Evolutionary conservation across 768 basidiomycete species (phyloP), one percentile per base, ranked within the genome.

Genomic region (Hygrophorus russula): DNA sequence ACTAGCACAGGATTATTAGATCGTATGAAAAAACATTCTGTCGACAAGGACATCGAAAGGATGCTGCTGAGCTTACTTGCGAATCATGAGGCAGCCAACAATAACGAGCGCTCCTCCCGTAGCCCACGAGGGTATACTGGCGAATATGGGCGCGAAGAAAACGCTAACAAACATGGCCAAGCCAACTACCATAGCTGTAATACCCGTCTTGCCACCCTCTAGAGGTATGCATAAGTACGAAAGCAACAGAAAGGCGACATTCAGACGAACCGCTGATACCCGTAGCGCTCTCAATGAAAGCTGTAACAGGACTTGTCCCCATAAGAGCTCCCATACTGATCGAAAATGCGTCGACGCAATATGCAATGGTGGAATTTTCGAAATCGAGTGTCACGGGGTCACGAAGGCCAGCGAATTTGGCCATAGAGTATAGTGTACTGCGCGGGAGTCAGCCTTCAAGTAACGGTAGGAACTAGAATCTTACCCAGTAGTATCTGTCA

Each of bases 141-240:
- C 85, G 50, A 92, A 89, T 52, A 92, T 80, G 5, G 88, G 88
- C 13, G 88, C 75, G 54, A 92, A 92, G 70, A 92, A 92, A 43
- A 92, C 68, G 2, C 76, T 84, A 36, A 92, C 61, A 57, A 90
- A 82, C 72, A 92, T 91, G 51, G 76, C 73, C 35, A 87, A 53
- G 5, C 82, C 82, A 2, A 75, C 78, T 11, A 71, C 68, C 44
- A 90, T 71, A 3, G 82, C 88, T 0, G 88, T 82, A 40, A 92
- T 61, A 19, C 89, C 89, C 0, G 89, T 92, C 67, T 82, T 85
- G 30, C 89, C 89, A 28, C 89, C 89, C 75, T 92, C 88, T 70
- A 56, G 46, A 13, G n/a, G 31, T 1, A 35, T 28, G n/a, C 28
- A 17, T 27, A 17, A 42, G 14, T 11, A 35, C 5, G 8, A 41